These are phyloP conservation scores for Craspedostauros australis DNA, from an alignment of 108 stramenopile species.

Conservation along the genomic window DNA sequence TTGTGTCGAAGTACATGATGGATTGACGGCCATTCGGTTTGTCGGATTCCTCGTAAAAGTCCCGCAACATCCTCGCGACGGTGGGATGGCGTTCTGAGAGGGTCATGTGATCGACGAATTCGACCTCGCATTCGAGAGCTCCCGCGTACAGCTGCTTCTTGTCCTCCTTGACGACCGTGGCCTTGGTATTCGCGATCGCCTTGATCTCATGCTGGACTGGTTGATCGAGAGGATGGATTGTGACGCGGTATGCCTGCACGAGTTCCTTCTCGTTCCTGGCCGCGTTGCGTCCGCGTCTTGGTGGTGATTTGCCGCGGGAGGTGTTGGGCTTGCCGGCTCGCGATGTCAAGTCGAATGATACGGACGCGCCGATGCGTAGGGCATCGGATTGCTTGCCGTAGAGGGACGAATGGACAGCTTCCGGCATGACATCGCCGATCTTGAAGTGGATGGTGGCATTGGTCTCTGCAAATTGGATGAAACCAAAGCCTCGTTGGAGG, in stretches of 20 bases:
- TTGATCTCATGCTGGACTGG: no score
- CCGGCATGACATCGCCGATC: conserved; percentile 57
- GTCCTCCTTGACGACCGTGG: conserved; percentile 48
- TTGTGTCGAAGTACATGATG: conserved; percentile 51
- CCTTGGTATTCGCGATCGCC: conserved; percentile 37
- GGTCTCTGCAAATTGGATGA: conserved; percentile 68
- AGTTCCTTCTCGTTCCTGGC: no score
- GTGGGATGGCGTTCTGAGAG: conserved; percentile 54
- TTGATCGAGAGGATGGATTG: no score
- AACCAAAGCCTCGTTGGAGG: conserved; percentile 56
- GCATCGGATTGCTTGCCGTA: no score
- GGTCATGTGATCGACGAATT: conserved; percentile 28
- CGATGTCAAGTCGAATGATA: no score
- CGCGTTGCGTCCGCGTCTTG: no score
- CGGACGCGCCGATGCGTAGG: no score
- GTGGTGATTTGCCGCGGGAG: no score
- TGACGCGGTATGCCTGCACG: no score
- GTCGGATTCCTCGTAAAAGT: conserved; percentile 40
- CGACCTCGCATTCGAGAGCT: conserved; percentile 42
- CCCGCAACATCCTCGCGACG: conserved; percentile 48
- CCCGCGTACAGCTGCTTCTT: conserved; percentile 57
- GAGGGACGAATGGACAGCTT: conserved; percentile 47
- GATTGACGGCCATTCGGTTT: conserved; percentile 29
- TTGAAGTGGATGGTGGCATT: conserved; percentile 72
- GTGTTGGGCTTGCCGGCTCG: no score